A percentile compares a stretch with the other conserved stretches of the same genome.
phyloP scores from a whole-genome alignment of 1,284 basidiomycete genomes.

The Tremellales sp. region DNA sequence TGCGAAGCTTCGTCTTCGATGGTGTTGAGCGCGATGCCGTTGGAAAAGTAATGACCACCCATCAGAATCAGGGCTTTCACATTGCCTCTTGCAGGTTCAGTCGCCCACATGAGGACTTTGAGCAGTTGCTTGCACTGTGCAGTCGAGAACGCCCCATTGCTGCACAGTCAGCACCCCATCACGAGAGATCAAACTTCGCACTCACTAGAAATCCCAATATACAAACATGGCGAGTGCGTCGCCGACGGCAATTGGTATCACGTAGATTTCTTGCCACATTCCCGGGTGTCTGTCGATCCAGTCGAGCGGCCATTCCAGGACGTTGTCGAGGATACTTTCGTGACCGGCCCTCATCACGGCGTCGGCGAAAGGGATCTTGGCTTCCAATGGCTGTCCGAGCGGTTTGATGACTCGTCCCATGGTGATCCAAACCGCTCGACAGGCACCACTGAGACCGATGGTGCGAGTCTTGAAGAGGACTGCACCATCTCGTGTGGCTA shows the following conservation, averaged over 20 bases:
- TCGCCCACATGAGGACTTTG: constrained; percentile 45
- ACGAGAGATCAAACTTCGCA: background rate
- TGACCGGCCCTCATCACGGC: constrained; percentile 42
- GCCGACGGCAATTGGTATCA: constrained; percentile 38
- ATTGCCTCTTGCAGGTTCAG: constrained; percentile 33
- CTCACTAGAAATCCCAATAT: constrained; percentile 51
- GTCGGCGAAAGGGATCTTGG: constrained; percentile 49
- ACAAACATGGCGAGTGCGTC: constrained; percentile 43
- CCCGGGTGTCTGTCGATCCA: constrained; percentile 33
- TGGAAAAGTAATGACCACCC: constrained; percentile 50
- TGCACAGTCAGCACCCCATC: constrained; percentile 12
- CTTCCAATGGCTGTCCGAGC: constrained; percentile 41
- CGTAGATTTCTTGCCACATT: constrained; percentile 51
- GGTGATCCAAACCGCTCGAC: constrained; percentile 48
- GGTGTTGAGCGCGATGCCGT: constrained; percentile 52
- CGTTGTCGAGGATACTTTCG: constrained; percentile 30
- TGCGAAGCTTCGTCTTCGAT: constrained; percentile 45
- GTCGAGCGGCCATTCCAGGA: constrained; percentile 44
- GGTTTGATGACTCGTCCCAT: constrained; percentile 50
- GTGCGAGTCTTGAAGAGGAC: constrained; percentile 47
- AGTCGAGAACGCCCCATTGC: constrained; percentile 51
- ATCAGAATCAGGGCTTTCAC: constrained; percentile 48
- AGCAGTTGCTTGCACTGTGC: constrained; percentile 47
- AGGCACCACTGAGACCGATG: constrained; percentile 1
- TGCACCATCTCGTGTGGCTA: constrained; percentile 49